These are phyloP conservation scores for Penicillium freii DNA, from an alignment of 2,329 filamentous ascomycete species.

Conservation along the genomic window DNA sequence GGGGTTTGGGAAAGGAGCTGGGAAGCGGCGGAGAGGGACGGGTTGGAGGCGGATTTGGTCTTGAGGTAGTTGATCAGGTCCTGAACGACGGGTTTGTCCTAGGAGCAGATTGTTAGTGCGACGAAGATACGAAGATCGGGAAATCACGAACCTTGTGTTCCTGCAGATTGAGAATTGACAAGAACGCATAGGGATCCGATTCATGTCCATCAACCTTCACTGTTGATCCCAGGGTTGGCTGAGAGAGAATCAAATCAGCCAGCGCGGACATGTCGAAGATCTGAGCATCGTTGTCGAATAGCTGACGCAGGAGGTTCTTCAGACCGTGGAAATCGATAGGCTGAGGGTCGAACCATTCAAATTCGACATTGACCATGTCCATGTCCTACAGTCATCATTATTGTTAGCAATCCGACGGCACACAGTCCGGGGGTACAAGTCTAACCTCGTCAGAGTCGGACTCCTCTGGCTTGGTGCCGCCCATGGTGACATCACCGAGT, in stretches of 20 bases:
- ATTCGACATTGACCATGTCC: slow-evolving; percentile 91
- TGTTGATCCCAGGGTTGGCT: slow-evolving; percentile 85
- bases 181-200: slow-evolving; percentile 85
- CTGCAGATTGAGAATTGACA: slow-evolving; percentile 80
- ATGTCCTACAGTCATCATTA: slow-evolving; percentile 63
- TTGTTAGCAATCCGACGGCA: slow-evolving; percentile 9
- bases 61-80: slow-evolving; percentile 70
- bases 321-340: slow-evolving; percentile 92
- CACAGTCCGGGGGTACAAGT: not conserved
- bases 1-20: slow-evolving; percentile 56
- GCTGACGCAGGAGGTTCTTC: slow-evolving; percentile 83
- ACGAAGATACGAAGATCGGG: not conserved
- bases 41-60: slow-evolving; percentile 52
- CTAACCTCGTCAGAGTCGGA: slow-evolving; percentile 45
- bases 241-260: slow-evolving; percentile 79
- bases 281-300: slow-evolving; percentile 83
- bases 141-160: slow-evolving; percentile 59
- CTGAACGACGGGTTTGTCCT: slow-evolving; percentile 69
- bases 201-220: slow-evolving; percentile 97
- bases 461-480: slow-evolving; percentile 41
- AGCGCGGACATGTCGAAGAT: slow-evolving; percentile 86
- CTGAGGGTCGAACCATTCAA: slow-evolving; percentile 98
- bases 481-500: slow-evolving; percentile 47
- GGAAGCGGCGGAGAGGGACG: slow-evolving; percentile 57
- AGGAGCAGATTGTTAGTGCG: not conserved